Percentiles rank a stretch among this genome's conserved stretches.
These are phyloP conservation scores for Fraxinus latifolia DNA, from an alignment of 305 asterid species.

Conservation along the genomic window DNA sequence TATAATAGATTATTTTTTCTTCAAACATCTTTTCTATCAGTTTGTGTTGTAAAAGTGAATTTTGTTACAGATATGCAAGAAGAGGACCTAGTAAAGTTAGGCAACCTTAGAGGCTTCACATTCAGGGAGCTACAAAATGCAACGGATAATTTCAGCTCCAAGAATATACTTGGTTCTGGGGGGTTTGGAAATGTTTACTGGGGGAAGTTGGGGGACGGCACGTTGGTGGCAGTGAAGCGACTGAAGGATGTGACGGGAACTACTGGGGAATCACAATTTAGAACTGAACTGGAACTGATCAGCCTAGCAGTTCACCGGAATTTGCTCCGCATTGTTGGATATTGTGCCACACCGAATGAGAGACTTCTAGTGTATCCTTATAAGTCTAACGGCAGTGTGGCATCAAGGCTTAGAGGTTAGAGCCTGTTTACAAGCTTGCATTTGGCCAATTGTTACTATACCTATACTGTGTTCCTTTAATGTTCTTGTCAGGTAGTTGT, in stretches of 20 bases:
- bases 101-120: conserved; percentile 70
- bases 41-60: neutral
- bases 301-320: conserved; percentile 89
- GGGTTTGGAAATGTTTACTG: conserved; percentile 92
- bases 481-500: neutral
- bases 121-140: conserved; percentile 86
- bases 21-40: neutral
- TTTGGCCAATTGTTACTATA: neutral
- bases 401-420: conserved; percentile 66
- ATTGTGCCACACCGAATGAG: conserved; percentile 67
- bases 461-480: neutral
- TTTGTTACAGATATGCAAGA: conserved; percentile 55
- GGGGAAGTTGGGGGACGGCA: conserved; percentile 68
- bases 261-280: conserved; percentile 75
- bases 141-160: conserved; percentile 70
- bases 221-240: conserved; percentile 74
- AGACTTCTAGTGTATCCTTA: conserved; percentile 87
- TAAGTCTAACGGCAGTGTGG: conserved; percentile 92
- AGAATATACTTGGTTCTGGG: conserved; percentile 86
- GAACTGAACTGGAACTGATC: conserved; percentile 78
- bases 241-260: conserved; percentile 77
- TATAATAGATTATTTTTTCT: neutral
- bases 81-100: conserved; percentile 62
- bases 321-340: conserved; percentile 75
- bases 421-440: neutral